Evolutionary conservation across 2,329 filamentous ascomycete species (phyloP).

Genomic region (Curvularia lunata): DNA sequence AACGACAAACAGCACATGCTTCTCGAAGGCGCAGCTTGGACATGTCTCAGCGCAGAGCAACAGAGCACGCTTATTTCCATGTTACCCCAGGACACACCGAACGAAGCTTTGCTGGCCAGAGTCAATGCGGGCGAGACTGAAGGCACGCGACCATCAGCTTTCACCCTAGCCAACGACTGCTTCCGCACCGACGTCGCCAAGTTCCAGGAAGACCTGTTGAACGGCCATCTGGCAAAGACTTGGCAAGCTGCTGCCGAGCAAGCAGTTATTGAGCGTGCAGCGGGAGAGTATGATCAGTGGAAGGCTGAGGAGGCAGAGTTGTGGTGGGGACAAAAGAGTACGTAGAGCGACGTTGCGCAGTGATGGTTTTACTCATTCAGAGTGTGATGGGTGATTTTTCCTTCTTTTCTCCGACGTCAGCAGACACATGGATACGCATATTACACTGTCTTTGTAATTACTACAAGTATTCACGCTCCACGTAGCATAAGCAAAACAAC

Average conservation of each 20-base stretch:
- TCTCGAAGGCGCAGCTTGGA: constrained; percentile 40
- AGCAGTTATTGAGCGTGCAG: constrained; percentile 59
- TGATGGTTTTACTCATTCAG: background rate
- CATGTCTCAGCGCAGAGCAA: constrained; percentile 31
- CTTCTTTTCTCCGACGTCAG: background rate
- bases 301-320: constrained; percentile 62
- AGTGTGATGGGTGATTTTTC: background rate
- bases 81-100: constrained; percentile 28
- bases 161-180: constrained; percentile 47
- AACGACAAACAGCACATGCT: constrained; percentile 37
- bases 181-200: constrained; percentile 61
- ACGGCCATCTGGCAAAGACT: constrained; percentile 62
- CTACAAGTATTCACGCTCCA: background rate
- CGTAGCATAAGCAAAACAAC: background rate
- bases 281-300: constrained; percentile 64
- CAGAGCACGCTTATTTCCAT: constrained; percentile 31
- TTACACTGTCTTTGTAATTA: background rate
- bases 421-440: background rate
- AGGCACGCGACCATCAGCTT: constrained; percentile 32
- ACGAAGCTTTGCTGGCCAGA: constrained; percentile 22
- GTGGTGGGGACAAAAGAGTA: constrained; percentile 63
- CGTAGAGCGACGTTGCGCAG: constrained; percentile 31
- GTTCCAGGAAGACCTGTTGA: constrained; percentile 62
- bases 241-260: constrained; percentile 63
- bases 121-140: constrained; percentile 24